Base-by-base conservation (phyloP, 2,329 filamentous ascomycete species). In the Colletotrichum cuscutae region DNA sequence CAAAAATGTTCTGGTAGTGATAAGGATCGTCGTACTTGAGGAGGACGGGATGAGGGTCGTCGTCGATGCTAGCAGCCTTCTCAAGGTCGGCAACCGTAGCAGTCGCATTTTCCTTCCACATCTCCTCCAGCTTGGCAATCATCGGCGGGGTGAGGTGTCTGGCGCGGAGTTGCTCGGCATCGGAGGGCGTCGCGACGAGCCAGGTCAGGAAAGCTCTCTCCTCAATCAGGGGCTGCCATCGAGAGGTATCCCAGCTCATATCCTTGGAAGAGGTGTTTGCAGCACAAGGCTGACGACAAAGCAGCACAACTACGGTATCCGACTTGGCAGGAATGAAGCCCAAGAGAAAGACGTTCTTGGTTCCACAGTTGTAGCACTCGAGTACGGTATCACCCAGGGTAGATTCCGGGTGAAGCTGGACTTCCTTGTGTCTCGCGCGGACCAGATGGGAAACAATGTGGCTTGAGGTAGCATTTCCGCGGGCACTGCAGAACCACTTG, bases 401-500 rank as follows among this genome's bases (percentile, higher is more conserved):
- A 22, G 97, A 98, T 77, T 93, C 92, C 8, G 97, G 96, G 82
- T 99, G 97, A 68, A 99, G 91, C 83, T 98, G 96, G 65, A 99
- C 97, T 85, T 99, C 97, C 87, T 98, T 99, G 87, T 99, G 97
- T 75, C 97, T 93, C 76, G 97, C 96, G 79, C 97, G 94, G 73
- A 99, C 97, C 42, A 99, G 91, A 81, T 99, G 97, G 82, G 98
- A 98, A 85, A 99, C 95, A 78, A 99, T 98, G 81, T 99, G 97
- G 42, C 96, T 98, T 30, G 96, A 98, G 64, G 94, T 97, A 22
- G 95, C 95, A 83, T 98, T 99, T 77, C 97, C 96, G 79, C 96
- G 94, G 73, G 96, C 95, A 83, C 95, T 98, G 85, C 97, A 99
- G 82, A 99, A 99, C 97, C 97, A 99, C 82, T 98, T 99, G 86